Evolutionary conservation across 2,329 filamentous ascomycete species (phyloP), one percentile per base, ranked within the genome.

Genomic region (Sordariomycetes sp.): DNA sequence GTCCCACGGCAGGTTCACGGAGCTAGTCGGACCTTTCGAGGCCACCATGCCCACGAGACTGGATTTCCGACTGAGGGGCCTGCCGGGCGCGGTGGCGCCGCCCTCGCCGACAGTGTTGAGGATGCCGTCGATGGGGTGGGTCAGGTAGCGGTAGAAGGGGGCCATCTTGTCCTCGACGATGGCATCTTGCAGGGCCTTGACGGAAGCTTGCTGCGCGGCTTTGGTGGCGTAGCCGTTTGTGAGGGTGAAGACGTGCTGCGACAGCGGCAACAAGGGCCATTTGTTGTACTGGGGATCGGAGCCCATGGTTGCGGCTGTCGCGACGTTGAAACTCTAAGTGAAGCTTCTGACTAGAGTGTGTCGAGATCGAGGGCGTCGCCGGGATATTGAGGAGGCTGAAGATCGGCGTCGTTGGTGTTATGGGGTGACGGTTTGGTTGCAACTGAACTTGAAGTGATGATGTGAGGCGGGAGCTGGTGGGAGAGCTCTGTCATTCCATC

Each of bases 121-220:
- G 42, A 92, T 79, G 40, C 87, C 87, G 41, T 92, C 83, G 41
- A 75, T 70, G 6, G 85, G 85, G 52, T 92, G 84, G 42, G 85
- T 82, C 33, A 93, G 73, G 58, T 88, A 84, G 53, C 81, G 78
- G 66, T 92, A 93, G 42, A 93, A 75, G 19, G 85, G 84, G 14
- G 85, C 85, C 82, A 92, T 92, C 66, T 87, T 85, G 58, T 90
- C 72, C 61, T 86, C 75, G 49, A 67, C 64, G 59, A 93, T 90
- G 58, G 82, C 84, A 72, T 88, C 79, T 68, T 88, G 82, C 39
- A 93, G 70, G 41, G 70, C 69, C 62, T 85, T 83, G 45, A 80
- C 70, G 25, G 85, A 77, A 36, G 72, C 61, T 60, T 88, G 77
- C 61, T 88, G 85, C 39, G 71, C 61, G 38, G 64, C 45, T 54